Conservation (phyloP, 169 alveolate species). For the Ichthyophthirius multifiliis region DNA sequence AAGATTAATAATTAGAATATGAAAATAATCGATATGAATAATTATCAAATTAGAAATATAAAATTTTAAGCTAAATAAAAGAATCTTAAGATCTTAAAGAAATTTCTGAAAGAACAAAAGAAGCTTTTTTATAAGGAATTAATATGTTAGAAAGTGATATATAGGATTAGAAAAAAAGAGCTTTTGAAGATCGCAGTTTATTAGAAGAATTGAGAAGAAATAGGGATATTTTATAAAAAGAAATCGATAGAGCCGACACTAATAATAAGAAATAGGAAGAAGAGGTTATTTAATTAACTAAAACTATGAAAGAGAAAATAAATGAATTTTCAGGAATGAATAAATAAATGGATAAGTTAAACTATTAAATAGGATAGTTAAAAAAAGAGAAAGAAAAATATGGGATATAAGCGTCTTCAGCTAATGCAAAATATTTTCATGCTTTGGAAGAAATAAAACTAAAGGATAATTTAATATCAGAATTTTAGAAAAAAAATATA, state of each 20-base stretch:
- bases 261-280: constrained; percentile 49
- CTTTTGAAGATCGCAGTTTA: constrained; percentile 42
- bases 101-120: constrained; percentile 42
- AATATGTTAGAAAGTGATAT: constrained; percentile 59
- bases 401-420: constrained; percentile 72
- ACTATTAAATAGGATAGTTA: constrained; percentile 46
- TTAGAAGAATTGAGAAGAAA: constrained; percentile 56
- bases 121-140: constrained; percentile 46
- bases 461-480: constrained; percentile 77
- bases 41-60: too few species aligned
- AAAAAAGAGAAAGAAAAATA: constrained; percentile 71
- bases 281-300: constrained; percentile 42
- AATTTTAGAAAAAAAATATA: constrained; percentile 80
- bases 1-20: not conserved
- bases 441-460: constrained; percentile 81
- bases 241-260: constrained; percentile 49
- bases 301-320: constrained; percentile 48
- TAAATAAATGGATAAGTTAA: constrained; percentile 53
- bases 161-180: constrained; percentile 38
- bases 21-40: constrained; percentile 9
- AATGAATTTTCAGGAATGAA: constrained; percentile 62
- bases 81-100: too few species aligned
- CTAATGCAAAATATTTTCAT: constrained; percentile 80
- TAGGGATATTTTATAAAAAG: constrained; percentile 53
- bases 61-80: too few species aligned